Base-by-base conservation (phyloP, 2,329 filamentous ascomycete genomes). In the Sporothrix globosa region DNA sequence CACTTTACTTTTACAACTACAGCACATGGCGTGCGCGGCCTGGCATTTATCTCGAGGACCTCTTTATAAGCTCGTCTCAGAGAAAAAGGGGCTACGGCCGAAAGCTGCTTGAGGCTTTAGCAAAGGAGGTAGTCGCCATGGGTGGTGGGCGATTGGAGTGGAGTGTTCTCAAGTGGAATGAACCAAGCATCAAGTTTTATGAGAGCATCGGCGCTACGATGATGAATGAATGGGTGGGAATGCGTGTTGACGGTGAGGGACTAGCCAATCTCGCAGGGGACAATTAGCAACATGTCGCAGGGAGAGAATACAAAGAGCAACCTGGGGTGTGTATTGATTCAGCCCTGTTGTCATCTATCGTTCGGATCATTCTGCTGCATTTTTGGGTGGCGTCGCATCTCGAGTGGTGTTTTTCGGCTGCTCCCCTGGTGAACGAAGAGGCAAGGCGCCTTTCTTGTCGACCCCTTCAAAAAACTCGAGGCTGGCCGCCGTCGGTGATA, bases 1-100 rank as follows among this genome's bases (percentile, higher is more conserved):
- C 93, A 1, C 81, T 97, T 53, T 97, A 93, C 82, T 98, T 97
- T 80, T 93, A 95, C 84, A 98, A 95, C 81, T 98, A 97, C 82
- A 93, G 90, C 77, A 97, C 95, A 0, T 98, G 96, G 96, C 88
- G 91, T 10, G 88, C 91, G n/a, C 87, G 87, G 60, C 88, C 94
- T 0, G 95, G 95, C 2, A 91, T 99, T 77, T 97, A 96, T 80
- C 89, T 98, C 50, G 95, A 98, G 80, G 95, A 98, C 77, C 83
- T 98, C n/a, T 97, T 90, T 77, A 92, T 99, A 53, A 85, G 88
- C 75, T 85, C 88, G 0, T 82, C 82, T 58, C 89, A 91, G 75
- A 85, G 96, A 4, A 90, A 90, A 46, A 87, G 87, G 72, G 94
- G 94, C 0, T 97, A 95, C 77, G 95, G 94, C 52, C 91, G 90